Base-by-base conservation (phyloP, 495 filamentous ascomycete species). In the Rostrohypoxylon terebratum region DNA sequence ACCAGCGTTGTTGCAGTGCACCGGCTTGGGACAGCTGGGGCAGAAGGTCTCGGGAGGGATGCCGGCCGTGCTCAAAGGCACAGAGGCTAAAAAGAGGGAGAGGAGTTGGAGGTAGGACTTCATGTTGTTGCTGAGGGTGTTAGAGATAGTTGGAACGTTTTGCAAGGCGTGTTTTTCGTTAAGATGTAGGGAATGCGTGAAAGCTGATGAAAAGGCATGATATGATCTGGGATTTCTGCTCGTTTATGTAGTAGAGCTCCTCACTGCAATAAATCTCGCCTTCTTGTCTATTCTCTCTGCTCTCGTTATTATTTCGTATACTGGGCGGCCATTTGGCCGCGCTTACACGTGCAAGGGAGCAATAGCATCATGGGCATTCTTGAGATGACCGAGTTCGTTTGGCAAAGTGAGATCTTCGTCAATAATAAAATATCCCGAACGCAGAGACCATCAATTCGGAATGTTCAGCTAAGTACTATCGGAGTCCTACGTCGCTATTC, bases 21-120 rank as follows among this genome's bases (percentile, higher is more conserved):
- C 18, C 10, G 69, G 69, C 50, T 72, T 69, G 4, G 61, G 59
- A 34, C 66, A 73, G 55, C 71, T 73, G 13, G 61, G 71, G 18
- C 66, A 73, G 11, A 28, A 28, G 21, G 66, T 40, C 1, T 44
- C 8, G 5, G 67, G 59, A 4, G 66, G 66, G 6, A 73, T 48
- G 33, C 61, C 58, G 45, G 71, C 67, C 4, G 61, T 58, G 25
- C 57, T 38, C 23, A 73, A 4, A 50, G 71, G 62, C 40, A 68
- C 60, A 28, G 66, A 70, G 33, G 62, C 67, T 14, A 74, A 42
- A 1, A 57, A n/a, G 62, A 59, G 57, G 62, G 57, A 14, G 33
- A 66, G 67, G 4, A 8, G 25, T 48, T 55, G 36, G 10, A 62
- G 25, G 34, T 16, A 14, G 40, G 11, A 28, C 58, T 61, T 62